These are phyloP conservation scores for Thielaviopsis ethacetica DNA, from an alignment of 2,329 filamentous ascomycete genomes.

Conservation along the genomic window DNA sequence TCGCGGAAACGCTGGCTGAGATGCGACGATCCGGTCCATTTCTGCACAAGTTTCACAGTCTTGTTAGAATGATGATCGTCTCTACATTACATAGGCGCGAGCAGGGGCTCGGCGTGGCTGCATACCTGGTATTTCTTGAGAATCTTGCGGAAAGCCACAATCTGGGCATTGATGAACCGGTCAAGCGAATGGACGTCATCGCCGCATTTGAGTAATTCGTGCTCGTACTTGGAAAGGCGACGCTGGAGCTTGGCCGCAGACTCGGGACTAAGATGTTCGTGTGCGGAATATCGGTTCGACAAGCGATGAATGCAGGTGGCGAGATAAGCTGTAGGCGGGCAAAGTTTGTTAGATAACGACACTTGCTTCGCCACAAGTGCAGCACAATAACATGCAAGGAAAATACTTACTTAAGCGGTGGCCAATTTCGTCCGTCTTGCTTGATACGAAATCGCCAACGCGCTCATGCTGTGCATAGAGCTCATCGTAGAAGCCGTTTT, in stretches of 20 bases:
- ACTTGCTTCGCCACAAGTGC: neutral
- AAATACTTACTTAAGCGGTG: constrained; percentile 42
- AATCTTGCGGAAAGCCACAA: constrained; percentile 65
- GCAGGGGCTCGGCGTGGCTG: neutral
- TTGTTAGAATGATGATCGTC: neutral
- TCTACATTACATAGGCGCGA: neutral
- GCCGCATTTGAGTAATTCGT: constrained; percentile 39
- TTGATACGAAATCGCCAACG: constrained; percentile 60
- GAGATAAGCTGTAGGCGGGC: constrained; percentile 27
- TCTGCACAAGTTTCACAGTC: constrained; percentile 27
- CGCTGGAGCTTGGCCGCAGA: constrained; percentile 27
- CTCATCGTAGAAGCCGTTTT: constrained; percentile 54
- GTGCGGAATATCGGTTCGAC: constrained; percentile 25
- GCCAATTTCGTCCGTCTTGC: constrained; percentile 64
- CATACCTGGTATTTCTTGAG: constrained; percentile 66
- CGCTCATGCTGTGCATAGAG: constrained; percentile 61
- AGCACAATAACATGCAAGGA: neutral
- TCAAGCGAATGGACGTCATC: constrained; percentile 55
- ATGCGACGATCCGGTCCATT: constrained; percentile 62
- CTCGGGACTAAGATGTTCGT: constrained; percentile 14
- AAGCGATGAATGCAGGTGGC: constrained; percentile 31
- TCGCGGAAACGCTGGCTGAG: constrained; percentile 50
- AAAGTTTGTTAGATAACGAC: constrained; percentile 15
- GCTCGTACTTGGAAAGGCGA: constrained; percentile 36
- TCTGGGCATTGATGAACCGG: constrained; percentile 58